Evolutionary conservation across 768 basidiomycete genomes (phyloP), one percentile per base, ranked within the genome.

Genomic region (Lactarius vividus): DNA sequence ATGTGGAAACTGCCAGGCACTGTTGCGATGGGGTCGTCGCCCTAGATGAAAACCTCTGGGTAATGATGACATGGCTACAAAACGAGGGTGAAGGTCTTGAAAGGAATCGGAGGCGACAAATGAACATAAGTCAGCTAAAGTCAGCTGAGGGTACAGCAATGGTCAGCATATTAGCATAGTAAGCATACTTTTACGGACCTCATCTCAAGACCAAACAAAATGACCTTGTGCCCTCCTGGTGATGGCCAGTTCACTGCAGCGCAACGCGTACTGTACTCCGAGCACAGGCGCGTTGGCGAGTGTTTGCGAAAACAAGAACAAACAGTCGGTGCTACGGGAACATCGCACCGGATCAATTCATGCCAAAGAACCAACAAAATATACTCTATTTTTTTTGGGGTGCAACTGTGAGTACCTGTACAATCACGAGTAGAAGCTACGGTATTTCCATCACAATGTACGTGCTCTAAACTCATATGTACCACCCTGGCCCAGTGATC

Each of bases 121-220:
- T 81, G 79, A 82, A 87, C 87, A 89, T 89, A 86, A 84, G 86
- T 89, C 81, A 89, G 78, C 87, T 49, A 49, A 49, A 11, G 46
- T 39, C 37, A n/a, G 46, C 46, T 85, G 68, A 20, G 16, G 15
- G 10, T 39, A 57, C n/a, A 70, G 56, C 33, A 71, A 71, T 64
- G 63, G 72, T 70, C 57, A 68, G 66, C 13, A 62, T 29, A 40
- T 56, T 35, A 33, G 18, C 28, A 63, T 54, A 62, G 61, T 52
- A 66, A 31, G 35, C 54, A 66, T 37, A 29, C 35, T 46, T 40
- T 23, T 35, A 73, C 83, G 68, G 71, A 85, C 87, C 82, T 77
- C 86, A 88, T 88, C 73, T 82, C 80, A 77, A 77, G 70, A 71
- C 63, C 57, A 42, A 63, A 16, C 26, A 18, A 63, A 59, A 67